phyloP scores from a whole-genome alignment of 2,329 filamentous ascomycete genomes.

The Penicillium sumatraense region DNA sequence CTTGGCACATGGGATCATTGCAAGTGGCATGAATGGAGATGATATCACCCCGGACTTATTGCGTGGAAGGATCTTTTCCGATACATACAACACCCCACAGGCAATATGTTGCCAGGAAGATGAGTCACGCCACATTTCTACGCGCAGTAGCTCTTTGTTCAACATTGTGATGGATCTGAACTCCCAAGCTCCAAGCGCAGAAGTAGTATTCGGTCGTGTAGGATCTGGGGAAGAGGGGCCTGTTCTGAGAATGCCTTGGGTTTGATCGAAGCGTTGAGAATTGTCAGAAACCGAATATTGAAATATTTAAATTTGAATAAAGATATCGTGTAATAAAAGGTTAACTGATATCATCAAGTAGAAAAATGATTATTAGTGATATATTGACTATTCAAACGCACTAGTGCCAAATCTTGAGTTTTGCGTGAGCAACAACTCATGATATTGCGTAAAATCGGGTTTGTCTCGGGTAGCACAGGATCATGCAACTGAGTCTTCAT shows the following conservation, averaged over 20 bases:
- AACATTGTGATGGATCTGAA: conserved; percentile 44
- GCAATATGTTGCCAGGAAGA: conserved; percentile 43
- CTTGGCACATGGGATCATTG: conserved; percentile 30
- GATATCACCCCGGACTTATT: conserved; percentile 28
- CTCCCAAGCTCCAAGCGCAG: conserved; percentile 28
- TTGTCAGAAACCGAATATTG: not conserved
- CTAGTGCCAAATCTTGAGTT: not conserved
- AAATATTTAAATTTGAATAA: not conserved
- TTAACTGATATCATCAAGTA: not conserved
- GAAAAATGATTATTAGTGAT: not conserved
- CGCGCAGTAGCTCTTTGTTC: conserved; percentile 39
- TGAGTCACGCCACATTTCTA: conserved; percentile 28
- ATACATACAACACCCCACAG: conserved; percentile 40
- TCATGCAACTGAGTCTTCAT: conserved; percentile 7
- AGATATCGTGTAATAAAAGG: not conserved
- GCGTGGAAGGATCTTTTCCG: conserved; percentile 40
- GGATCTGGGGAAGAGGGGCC: conserved; percentile 33
- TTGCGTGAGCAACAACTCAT: not conserved
- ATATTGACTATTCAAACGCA: not conserved
- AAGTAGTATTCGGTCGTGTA: conserved; percentile 39
- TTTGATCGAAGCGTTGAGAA: not conserved
- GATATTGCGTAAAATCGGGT: not conserved
- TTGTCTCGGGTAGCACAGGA: conserved; percentile 9
- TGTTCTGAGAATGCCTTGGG: conserved; percentile 34
- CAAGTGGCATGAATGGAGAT: conserved; percentile 24